A percentile compares a stretch with the other conserved stretches of the same genome.
These are phyloP conservation scores for Trametes cubensis DNA, from an alignment of 768 basidiomycete species.

Conservation along the genomic window DNA sequence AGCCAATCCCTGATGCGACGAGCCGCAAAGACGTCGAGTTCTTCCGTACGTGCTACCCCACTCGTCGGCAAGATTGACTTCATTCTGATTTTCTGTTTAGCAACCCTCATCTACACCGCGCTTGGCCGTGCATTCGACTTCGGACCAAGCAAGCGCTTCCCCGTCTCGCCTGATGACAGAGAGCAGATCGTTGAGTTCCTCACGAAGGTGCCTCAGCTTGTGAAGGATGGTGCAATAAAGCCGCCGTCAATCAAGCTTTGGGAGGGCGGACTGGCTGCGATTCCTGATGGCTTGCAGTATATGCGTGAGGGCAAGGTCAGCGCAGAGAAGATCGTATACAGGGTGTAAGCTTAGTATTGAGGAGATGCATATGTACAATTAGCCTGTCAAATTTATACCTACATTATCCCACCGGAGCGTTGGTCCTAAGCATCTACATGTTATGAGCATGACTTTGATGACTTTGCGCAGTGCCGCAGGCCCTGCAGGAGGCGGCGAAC, in stretches of 20 bases:
- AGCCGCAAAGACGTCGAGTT: constrained; percentile 24
- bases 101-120: constrained; percentile 17
- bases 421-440: too few relatives aligned
- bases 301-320: constrained; percentile 34
- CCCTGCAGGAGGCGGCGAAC: neutral
- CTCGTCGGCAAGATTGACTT: neutral
- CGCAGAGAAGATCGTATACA: constrained; percentile 30
- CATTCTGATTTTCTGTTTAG: neutral
- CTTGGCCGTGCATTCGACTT: constrained; percentile 17
- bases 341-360: too few relatives aligned
- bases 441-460: neutral
- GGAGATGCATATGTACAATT: neutral
- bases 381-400: too few relatives aligned
- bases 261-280: constrained; percentile 25
- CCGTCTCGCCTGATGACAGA: constrained; percentile 17
- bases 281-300: constrained; percentile 26
- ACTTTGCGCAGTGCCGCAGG: too few relatives aligned
- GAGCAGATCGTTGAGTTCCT: constrained; percentile 25
- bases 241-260: constrained; percentile 26
- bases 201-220: constrained; percentile 20
- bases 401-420: too few relatives aligned
- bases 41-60: constrained; percentile 9
- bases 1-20: constrained; percentile 9
- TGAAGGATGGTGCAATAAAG: constrained; percentile 28
- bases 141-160: constrained; percentile 5